Evolutionary conservation across 2,329 filamentous ascomycete genomes (phyloP).

Genomic region (Penicillium decumbens): DNA sequence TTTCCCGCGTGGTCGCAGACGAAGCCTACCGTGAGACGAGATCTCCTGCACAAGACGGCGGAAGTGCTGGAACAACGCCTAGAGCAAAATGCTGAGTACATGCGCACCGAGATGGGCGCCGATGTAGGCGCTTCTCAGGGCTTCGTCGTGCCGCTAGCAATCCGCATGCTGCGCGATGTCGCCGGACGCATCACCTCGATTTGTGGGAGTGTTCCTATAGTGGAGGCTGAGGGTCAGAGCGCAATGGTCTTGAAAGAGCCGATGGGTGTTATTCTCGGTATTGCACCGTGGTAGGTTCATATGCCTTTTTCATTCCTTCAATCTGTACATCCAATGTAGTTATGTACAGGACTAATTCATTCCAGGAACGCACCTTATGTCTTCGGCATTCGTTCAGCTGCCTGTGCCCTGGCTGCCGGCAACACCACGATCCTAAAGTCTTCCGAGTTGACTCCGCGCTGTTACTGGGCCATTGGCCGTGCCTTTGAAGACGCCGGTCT

Average conservation of each 20-base stretch:
- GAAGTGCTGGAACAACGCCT: conserved; percentile 46
- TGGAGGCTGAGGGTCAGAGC: conserved; percentile 48
- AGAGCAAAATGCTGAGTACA: conserved; percentile 55
- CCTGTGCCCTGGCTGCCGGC: conserved; percentile 62
- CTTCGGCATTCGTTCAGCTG: conserved; percentile 48
- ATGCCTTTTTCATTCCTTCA: background rate
- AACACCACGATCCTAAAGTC: conserved; percentile 71
- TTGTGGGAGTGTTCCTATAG: conserved; percentile 47
- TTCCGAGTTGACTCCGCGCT: conserved; percentile 61
- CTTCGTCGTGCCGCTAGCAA: conserved; percentile 30
- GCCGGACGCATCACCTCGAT: conserved; percentile 47
- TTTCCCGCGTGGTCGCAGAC: conserved; percentile 63
- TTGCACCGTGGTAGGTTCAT: conserved; percentile 65
- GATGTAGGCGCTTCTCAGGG: conserved; percentile 31
- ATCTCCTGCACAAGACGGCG: conserved; percentile 66
- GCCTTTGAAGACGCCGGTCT: conserved; percentile 68
- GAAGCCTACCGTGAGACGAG: conserved; percentile 57
- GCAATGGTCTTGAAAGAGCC: conserved; percentile 69
- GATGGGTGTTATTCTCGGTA: conserved; percentile 69
- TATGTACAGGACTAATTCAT: background rate
- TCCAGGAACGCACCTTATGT: conserved; percentile 52
- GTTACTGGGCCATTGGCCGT: conserved; percentile 56
- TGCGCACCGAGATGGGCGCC: conserved; percentile 54
- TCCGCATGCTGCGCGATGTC: conserved; percentile 46
- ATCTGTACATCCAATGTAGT: background rate